Base-by-base conservation (phyloP, 129 eudicot genomes). In the Arctium minus region DNA sequence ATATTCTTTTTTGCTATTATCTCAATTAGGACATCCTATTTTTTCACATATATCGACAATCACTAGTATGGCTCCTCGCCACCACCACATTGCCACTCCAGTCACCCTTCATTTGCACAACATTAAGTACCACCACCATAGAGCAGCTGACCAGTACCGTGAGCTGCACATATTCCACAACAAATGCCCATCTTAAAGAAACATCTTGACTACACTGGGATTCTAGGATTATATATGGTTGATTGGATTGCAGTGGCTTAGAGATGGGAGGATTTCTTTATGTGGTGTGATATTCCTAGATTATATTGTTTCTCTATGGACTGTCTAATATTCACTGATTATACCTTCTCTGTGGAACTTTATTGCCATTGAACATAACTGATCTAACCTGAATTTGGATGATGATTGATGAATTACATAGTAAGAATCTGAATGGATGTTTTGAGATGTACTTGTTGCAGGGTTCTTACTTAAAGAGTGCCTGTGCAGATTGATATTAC, bases 1-100 rank as follows among this genome's bases (percentile, higher is more conserved):
- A 73, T 83, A 62, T 56, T 70, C 70, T 60, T 36, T 37, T 53
- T 31, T 46, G 80, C 18, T 80, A 44, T 32, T 6, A 8, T 79
- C 12, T 62, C n/a, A 70, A 39, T 35, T 60, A 22, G 42, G 2
- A 72, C 17, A 65, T n/a, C 37, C 38, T 71, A 56, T 60, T 40
- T 31, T 32, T 79, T 42, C 17, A 18, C 37, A 70, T 33, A 48
- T 71, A 35, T 80, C 13, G 22, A 3, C 13, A 67, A 69, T 69
- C 68, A 69, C 22, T 79, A 46, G 75, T 68, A 42, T 18, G 77
- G 22, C 39, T 38, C 53, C 15, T n/a, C 77, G 6, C 3, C 13
- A 30, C 77, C 50, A 37, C 39, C 39, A 38, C 32, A 38, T 40
- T 40, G 46, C 9, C 46, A 40, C 3, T 73, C 8, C 18, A 18